phyloP scores from a whole-genome alignment of 805 yeast species.

The Teunomyces tritomae region DNA sequence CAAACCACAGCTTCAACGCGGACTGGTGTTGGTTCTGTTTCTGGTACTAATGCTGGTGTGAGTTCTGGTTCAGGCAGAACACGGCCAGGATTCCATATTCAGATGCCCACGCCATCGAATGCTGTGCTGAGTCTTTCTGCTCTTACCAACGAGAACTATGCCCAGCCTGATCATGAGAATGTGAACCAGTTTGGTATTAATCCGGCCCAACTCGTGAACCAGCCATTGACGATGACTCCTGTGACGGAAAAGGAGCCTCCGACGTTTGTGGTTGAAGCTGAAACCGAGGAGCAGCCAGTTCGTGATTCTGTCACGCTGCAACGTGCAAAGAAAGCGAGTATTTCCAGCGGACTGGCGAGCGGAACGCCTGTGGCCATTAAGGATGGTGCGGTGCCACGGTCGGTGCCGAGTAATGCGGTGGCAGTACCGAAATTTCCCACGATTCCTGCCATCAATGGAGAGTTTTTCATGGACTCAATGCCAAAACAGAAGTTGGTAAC shows the following conservation, averaged over 20 bases:
- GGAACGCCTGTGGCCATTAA: slow-evolving; percentile 1
- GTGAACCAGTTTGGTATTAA: slow-evolving; percentile 70
- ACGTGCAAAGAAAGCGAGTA: slow-evolving; percentile 3
- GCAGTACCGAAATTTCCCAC: slow-evolving; percentile 27
- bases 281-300: not conserved
- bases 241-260: slow-evolving; percentile 54
- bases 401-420: slow-evolving; percentile 7
- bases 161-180: slow-evolving; percentile 29
- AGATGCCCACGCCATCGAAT: slow-evolving; percentile 70
- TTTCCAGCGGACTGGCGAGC: not conserved
- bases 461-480: slow-evolving; percentile 36
- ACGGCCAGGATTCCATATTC: slow-evolving; percentile 59
- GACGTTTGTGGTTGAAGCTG: slow-evolving; percentile 5
- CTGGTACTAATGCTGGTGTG: too few relatives aligned
- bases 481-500: slow-evolving; percentile 32
- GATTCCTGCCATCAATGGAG: slow-evolving; percentile 36
- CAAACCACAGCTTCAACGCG: not conserved
- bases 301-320: not conserved
- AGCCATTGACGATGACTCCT: slow-evolving; percentile 77
- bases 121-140: slow-evolving; percentile 33
- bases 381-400: slow-evolving; percentile 5
- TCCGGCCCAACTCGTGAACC: slow-evolving; percentile 45
- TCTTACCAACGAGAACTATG: slow-evolving; percentile 29
- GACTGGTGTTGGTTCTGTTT: too few relatives aligned
- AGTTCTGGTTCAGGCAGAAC: slow-evolving; percentile 23